Percentiles rank a stretch among this genome's conserved stretches.
Evolutionary conservation across 257 asterid species (phyloP).

Genomic region (Verbena officinalis): DNA sequence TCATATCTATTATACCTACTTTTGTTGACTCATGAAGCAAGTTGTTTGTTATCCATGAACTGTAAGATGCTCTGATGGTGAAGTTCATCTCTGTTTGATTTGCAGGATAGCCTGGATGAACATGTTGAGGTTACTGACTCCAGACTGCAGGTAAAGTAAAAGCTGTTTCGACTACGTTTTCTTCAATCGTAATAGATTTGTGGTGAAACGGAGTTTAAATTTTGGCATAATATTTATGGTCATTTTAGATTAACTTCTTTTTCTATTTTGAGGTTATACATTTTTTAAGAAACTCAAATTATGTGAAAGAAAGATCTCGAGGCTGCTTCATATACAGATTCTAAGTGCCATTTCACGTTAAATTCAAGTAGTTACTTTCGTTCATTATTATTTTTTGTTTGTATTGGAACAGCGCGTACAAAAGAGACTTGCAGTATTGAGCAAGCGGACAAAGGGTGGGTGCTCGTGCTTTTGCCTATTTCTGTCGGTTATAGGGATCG

Average conservation of each 20-base stretch:
- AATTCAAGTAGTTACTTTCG: neutral
- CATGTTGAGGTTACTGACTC: slow-evolving; percentile 86
- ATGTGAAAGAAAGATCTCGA: slow-evolving; percentile 5
- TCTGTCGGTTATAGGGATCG: slow-evolving; percentile 68
- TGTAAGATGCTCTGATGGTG: slow-evolving; percentile 7
- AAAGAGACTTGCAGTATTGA: slow-evolving; percentile 74
- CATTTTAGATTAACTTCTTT: slow-evolving; percentile 1
- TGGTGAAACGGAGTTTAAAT: neutral
- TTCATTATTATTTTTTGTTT: neutral
- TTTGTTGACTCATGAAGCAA: neutral
- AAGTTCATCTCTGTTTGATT: slow-evolving; percentile 20
- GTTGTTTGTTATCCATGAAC: slow-evolving; percentile 1
- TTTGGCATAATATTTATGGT: slow-evolving; percentile 2
- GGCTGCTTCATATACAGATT: slow-evolving; percentile 4
- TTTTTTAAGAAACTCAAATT: slow-evolving; percentile 1
- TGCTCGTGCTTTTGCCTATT: slow-evolving; percentile 87
- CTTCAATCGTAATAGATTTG: neutral
- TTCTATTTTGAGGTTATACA: neutral
- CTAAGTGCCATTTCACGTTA: neutral
- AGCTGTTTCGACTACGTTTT: slow-evolving; percentile 23
- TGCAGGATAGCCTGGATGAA: slow-evolving; percentile 78
- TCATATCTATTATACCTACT: slow-evolving; percentile 5
- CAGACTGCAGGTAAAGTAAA: slow-evolving; percentile 76
- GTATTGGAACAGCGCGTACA: slow-evolving; percentile 63
- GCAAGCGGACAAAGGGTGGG: slow-evolving; percentile 85